phyloP scores from a whole-genome alignment of 768 basidiomycete genomes.

The Coprinopsis marcescibilis region DNA sequence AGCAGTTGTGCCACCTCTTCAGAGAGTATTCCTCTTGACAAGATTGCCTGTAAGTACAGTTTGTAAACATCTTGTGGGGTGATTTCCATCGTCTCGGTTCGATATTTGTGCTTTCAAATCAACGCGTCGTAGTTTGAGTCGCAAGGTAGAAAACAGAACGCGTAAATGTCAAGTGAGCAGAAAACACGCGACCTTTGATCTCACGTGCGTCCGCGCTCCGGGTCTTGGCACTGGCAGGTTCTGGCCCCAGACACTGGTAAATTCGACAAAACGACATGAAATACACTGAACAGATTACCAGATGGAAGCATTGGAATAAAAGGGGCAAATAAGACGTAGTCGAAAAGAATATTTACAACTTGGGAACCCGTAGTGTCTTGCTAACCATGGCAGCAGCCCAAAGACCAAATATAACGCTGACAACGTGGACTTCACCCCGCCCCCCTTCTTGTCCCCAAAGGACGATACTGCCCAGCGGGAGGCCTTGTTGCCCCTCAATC shows the following conservation, averaged over 20 bases:
- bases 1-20: conserved; percentile 56
- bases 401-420: conserved; percentile 66
- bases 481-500: conserved; percentile 71
- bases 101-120: background rate
- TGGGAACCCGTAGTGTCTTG: conserved; percentile 89
- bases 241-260: background rate
- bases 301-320: background rate
- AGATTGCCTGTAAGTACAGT: conserved; percentile 73
- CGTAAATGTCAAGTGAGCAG: too few species aligned
- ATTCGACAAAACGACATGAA: too few species aligned
- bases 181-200: background rate
- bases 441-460: conserved; percentile 69
- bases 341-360: conserved; percentile 35
- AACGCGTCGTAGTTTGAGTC: background rate
- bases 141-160: too few species aligned
- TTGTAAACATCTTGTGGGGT: conserved; percentile 61
- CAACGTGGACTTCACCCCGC: conserved; percentile 79
- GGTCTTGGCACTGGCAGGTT: background rate
- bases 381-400: conserved; percentile 99
- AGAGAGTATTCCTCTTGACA: conserved; percentile 68
- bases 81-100: conserved; percentile 28
- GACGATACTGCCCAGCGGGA: conserved; percentile 70
- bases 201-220: background rate
- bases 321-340: background rate
- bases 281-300: too few species aligned